These are phyloP conservation scores for Smallanthus sonchifolius DNA, from an alignment of 129 eudicot species.

Conservation along the genomic window DNA sequence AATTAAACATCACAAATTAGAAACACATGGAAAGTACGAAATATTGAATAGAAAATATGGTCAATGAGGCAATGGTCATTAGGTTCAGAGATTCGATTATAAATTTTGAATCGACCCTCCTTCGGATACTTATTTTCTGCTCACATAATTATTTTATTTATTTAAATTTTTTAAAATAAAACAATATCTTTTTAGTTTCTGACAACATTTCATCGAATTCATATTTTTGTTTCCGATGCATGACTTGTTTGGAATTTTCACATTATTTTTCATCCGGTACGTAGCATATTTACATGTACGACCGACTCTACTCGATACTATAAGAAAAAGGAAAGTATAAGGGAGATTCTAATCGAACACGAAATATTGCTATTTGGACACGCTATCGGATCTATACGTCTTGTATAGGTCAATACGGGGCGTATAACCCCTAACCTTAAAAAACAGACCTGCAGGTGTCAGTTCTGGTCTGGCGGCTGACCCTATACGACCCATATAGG, in stretches of 20 bases:
- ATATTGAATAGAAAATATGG: constrained; percentile 15
- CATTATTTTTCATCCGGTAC: neutral
- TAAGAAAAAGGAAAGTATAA: too few relatives aligned
- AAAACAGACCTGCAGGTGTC: too few relatives aligned
- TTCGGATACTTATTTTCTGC: constrained; percentile 32
- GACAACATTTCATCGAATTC: constrained; percentile 24
- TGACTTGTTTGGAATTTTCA: neutral
- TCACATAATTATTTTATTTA: constrained; percentile 5
- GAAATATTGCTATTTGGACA: too few relatives aligned
- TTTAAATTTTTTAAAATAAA: constrained; percentile 11
- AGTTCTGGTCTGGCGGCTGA: too few relatives aligned
- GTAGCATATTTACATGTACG: constrained; percentile 7
- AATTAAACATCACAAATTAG: constrained; percentile 16
- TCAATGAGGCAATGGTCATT: constrained; percentile 31
- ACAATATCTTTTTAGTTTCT: constrained; percentile 1
- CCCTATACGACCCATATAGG: too few relatives aligned
- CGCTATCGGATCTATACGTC: too few relatives aligned
- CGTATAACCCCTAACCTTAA: too few relatives aligned
- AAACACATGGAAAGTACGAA: constrained; percentile 35
- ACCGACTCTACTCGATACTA: neutral
- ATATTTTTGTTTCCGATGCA: constrained; percentile 25
- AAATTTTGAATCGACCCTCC: constrained; percentile 28
- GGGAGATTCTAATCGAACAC: too few relatives aligned
- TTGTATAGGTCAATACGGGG: too few relatives aligned
- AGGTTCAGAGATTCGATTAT: constrained; percentile 32